Percentiles rank a stretch among this genome's conserved stretches.
Conservation (phyloP, 805 yeast genomes). For the Starmerella vaccinii region DNA sequence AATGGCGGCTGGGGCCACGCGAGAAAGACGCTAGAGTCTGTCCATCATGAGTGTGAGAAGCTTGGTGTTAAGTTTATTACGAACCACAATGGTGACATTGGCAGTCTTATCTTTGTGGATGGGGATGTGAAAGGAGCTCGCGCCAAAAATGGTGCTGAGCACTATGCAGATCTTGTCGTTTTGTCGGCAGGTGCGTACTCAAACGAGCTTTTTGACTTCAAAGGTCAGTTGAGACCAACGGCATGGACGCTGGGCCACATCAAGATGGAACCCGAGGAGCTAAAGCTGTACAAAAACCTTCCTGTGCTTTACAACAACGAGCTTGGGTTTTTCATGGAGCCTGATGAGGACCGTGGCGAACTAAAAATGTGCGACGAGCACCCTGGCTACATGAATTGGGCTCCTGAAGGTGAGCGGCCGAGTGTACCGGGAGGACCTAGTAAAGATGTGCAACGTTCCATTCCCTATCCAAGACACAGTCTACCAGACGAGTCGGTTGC, state of each 20-base stretch:
- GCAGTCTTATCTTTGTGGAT: not conserved
- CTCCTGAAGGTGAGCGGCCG: not conserved
- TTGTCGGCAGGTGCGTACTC: slow-evolving; percentile 1
- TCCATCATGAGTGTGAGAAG: slow-evolving; percentile 1
- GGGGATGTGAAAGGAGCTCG: slow-evolving; percentile 1
- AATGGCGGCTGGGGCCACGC: slow-evolving; percentile 4
- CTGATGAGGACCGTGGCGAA: slow-evolving; percentile 5
- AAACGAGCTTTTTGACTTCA: not conserved
- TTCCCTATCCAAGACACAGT: not conserved
- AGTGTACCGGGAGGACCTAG: not conserved
- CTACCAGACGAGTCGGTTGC: not conserved
- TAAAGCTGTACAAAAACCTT: not conserved
- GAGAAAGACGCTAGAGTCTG: slow-evolving; percentile 1
- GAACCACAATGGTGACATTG: slow-evolving; percentile 1
- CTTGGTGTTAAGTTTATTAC: slow-evolving; percentile 1
- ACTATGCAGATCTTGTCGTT: not conserved
- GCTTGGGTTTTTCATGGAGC: slow-evolving; percentile 4
- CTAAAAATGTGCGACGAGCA: slow-evolving; percentile 3
- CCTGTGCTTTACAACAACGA: slow-evolving; percentile 2
- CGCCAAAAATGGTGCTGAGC: slow-evolving; percentile 1
- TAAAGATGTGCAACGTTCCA: not conserved
- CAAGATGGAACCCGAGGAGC: not conserved
- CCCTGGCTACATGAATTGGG: slow-evolving; percentile 3
- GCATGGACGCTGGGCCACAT: slow-evolving; percentile 2
- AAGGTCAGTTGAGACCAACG: slow-evolving; percentile 1